A percentile compares a stretch with the other conserved stretches of the same genome.
These are phyloP conservation scores for Mycena galopus DNA, from an alignment of 768 basidiomycete genomes.

Conservation along the genomic window DNA sequence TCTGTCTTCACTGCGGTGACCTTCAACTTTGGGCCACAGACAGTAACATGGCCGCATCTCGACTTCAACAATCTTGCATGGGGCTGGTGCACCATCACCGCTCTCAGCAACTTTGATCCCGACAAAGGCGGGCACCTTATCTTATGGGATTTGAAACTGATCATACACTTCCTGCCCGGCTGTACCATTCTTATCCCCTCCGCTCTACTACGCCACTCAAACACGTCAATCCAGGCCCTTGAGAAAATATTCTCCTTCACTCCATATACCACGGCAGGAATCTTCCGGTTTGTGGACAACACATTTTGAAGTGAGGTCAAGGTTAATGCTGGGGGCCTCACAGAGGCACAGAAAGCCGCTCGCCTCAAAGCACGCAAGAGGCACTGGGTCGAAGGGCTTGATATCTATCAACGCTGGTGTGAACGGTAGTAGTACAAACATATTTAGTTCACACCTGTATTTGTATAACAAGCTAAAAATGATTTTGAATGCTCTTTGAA, in stretches of 20 bases:
- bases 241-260: slow-evolving; percentile 35
- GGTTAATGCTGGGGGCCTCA: neutral
- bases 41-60: slow-evolving; percentile 35
- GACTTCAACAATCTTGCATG: slow-evolving; percentile 44
- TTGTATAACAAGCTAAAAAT: no score
- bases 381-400: neutral
- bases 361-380: neutral
- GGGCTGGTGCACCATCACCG: slow-evolving; percentile 45
- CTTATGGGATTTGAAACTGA: slow-evolving; percentile 37
- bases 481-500: no score
- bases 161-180: slow-evolving; percentile 30
- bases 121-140: slow-evolving; percentile 42
- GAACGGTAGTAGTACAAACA: no score
- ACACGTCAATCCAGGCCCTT: neutral
- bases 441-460: no score
- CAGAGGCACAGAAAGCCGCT: neutral
- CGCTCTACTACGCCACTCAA: slow-evolving; percentile 29
- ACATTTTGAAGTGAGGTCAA: neutral
- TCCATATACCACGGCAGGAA: slow-evolving; percentile 21
- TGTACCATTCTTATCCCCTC: slow-evolving; percentile 42
- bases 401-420: neutral
- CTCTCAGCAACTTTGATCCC: slow-evolving; percentile 42
- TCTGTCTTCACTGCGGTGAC: slow-evolving; percentile 41
- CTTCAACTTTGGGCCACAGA: slow-evolving; percentile 46
- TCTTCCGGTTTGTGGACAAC: neutral